phyloP scores from a whole-genome alignment of 768 basidiomycete species.

The Termitomyces sp. region DNA sequence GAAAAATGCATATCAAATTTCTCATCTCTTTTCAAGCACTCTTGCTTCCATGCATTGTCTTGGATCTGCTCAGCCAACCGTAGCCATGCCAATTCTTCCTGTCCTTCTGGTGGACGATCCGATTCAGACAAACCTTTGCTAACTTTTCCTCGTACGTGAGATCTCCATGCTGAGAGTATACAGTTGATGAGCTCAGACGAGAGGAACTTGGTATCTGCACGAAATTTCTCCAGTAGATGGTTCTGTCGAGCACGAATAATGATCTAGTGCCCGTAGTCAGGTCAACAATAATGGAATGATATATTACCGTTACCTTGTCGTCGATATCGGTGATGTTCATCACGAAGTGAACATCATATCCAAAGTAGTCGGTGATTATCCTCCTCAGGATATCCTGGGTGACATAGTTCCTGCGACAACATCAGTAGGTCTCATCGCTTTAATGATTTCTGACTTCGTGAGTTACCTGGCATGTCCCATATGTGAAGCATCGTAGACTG shows the following conservation, averaged over 20 bases:
- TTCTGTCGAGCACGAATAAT: slow-evolving; percentile 86
- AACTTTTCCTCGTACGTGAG: slow-evolving; percentile 59
- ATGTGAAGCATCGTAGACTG: slow-evolving; percentile 96
- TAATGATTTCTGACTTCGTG: background rate
- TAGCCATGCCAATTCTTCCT: slow-evolving; percentile 49
- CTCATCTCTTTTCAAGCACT: slow-evolving; percentile 74
- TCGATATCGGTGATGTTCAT: slow-evolving; percentile 99
- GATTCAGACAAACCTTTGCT: slow-evolving; percentile 53
- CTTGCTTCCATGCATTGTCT: slow-evolving; percentile 61
- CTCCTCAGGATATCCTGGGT: slow-evolving; percentile 89
- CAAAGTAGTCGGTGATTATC: slow-evolving; percentile 93
- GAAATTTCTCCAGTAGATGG: slow-evolving; percentile 61
- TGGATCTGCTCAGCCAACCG: slow-evolving; percentile 41
- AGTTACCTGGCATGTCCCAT: slow-evolving; percentile 95
- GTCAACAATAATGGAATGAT: background rate
- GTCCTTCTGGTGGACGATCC: slow-evolving; percentile 41
- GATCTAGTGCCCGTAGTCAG: slow-evolving; percentile 49
- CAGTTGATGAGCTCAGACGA: slow-evolving; percentile 51
- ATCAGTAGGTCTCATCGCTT: slow-evolving; percentile 4
- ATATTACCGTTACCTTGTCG: slow-evolving; percentile 70
- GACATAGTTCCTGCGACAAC: slow-evolving; percentile 77
- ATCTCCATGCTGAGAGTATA: slow-evolving; percentile 58
- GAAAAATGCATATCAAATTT: slow-evolving; percentile 89
- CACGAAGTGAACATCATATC: slow-evolving; percentile 96
- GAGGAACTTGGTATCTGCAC: slow-evolving; percentile 45